Percentiles rank a stretch among this genome's conserved stretches.
Conservation (phyloP, 345 rosid genomes). For the Acer negundo region DNA sequence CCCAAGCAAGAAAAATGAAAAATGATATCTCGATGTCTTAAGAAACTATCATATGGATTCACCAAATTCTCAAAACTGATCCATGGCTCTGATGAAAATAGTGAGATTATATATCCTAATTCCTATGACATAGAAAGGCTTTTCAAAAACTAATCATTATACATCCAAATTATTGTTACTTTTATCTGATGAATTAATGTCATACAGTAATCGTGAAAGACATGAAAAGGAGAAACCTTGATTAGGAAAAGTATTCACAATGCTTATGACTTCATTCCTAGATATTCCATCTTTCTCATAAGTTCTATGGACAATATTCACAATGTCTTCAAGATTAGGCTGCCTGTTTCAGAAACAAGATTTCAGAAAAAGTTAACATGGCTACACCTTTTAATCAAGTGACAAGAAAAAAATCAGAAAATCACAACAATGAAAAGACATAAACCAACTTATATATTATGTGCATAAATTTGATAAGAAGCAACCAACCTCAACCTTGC, state of each 20-base stretch:
- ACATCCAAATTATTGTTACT: background rate
- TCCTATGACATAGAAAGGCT: background rate
- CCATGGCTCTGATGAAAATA: background rate
- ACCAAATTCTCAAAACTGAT: background rate
- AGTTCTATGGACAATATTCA: conserved; percentile 85
- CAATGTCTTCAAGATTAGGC: conserved; percentile 82
- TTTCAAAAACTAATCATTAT: background rate
- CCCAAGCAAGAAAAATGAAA: conserved; percentile 17
- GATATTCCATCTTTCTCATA: conserved; percentile 87
- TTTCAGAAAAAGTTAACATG: conserved; percentile 20
- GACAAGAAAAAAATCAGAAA: background rate
- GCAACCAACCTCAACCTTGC: background rate
- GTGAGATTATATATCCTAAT: background rate
- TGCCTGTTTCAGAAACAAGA: conserved; percentile 59
- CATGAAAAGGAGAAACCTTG: conserved; percentile 52
- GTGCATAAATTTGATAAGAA: background rate
- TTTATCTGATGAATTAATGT: background rate
- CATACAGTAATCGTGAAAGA: background rate
- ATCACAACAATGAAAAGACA: background rate
- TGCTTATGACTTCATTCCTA: conserved; percentile 54
- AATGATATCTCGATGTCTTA: background rate
- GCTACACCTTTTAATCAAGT: conserved; percentile 2
- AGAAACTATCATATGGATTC: background rate
- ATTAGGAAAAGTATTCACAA: conserved; percentile 81
- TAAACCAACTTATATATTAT: too few relatives aligned